These are phyloP conservation scores for Nicotiana attenuata DNA, from an alignment of 257 asterid species.

Conservation along the genomic window DNA sequence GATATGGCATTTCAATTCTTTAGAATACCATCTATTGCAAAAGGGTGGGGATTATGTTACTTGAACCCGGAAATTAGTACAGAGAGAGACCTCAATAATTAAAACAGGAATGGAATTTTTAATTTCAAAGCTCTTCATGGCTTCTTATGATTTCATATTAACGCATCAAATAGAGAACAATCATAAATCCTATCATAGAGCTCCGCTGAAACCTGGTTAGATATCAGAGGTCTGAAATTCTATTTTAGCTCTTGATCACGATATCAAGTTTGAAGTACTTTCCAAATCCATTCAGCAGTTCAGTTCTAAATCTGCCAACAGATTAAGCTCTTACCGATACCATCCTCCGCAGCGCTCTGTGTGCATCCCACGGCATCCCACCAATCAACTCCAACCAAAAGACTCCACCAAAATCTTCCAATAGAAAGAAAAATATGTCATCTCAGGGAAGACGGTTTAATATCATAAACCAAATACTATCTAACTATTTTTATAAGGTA, in stretches of 20 bases:
- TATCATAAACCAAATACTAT: not conserved
- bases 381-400: conserved; percentile 99
- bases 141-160: not conserved
- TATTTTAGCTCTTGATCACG: not conserved
- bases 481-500: too few species aligned
- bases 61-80: not conserved
- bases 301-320: not conserved
- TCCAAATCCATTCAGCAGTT: conserved; percentile 6
- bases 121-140: not conserved
- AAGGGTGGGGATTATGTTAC: not conserved
- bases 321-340: conserved; percentile 61
- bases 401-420: conserved; percentile 99
- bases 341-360: conserved; percentile 99
- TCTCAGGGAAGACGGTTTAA: conserved; percentile 11
- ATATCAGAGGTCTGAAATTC: not conserved
- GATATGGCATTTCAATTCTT: not conserved
- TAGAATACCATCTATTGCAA: not conserved
- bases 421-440: conserved; percentile 9
- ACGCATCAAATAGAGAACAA: not conserved
- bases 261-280: conserved; percentile 5
- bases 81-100: not conserved
- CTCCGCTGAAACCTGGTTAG: not conserved
- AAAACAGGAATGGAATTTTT: not conserved
- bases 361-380: conserved; percentile 99
- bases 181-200: not conserved